Percentiles rank a stretch among this genome's conserved stretches.
Evolutionary conservation across 805 yeast genomes (phyloP).

Genomic region (Teunomyces lycoperdinae): DNA sequence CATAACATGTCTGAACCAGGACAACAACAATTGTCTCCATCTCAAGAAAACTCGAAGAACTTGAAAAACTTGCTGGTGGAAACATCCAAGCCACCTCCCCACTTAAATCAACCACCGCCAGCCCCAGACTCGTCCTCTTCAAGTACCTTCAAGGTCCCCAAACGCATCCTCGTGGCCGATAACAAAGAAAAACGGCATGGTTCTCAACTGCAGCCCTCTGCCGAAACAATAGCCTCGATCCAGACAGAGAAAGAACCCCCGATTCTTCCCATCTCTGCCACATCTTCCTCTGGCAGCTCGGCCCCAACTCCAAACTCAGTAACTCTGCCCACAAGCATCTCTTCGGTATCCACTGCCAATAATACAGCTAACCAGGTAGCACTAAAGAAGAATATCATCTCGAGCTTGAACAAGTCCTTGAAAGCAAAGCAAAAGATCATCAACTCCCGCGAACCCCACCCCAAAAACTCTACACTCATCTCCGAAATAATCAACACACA

Average conservation of each 20-base stretch:
- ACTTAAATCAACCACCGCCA: not conserved
- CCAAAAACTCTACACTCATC: constrained; percentile 33
- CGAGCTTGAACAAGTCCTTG: constrained; percentile 41
- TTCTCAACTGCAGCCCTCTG: constrained; percentile 3
- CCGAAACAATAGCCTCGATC: not conserved
- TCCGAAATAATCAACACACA: constrained; percentile 24
- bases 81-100: not conserved
- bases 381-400: constrained; percentile 29
- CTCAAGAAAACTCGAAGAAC: not conserved
- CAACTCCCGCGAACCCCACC: constrained; percentile 33
- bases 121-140: constrained; percentile 7
- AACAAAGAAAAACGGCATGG: constrained; percentile 6
- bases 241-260: not conserved
- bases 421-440: constrained; percentile 43
- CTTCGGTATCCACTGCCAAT: not conserved
- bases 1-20: not conserved
- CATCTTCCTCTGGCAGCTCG: not conserved
- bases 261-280: not conserved
- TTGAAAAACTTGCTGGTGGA: not conserved
- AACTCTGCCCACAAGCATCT: constrained; percentile 1
- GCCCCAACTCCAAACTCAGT: not conserved
- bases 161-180: constrained; percentile 11
- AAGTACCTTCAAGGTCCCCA: constrained; percentile 13
- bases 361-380: constrained; percentile 2
- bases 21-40: not conserved